Evolutionary conservation across 371 early-diverging fungal species (phyloP).

Genomic region (Circinella umbellata): DNA sequence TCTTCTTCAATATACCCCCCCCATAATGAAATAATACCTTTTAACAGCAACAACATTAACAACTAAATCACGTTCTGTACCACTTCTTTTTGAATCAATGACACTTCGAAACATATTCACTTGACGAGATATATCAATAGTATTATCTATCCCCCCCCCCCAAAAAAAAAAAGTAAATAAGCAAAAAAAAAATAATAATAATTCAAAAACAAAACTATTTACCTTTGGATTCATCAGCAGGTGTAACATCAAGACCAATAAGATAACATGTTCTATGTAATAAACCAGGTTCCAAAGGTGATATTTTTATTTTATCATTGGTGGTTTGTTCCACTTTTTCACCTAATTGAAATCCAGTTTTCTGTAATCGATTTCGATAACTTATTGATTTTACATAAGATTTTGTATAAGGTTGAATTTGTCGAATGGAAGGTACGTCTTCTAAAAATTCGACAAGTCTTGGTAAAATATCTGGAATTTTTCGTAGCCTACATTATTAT

Average conservation of each 20-base stretch:
- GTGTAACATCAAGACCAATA: slow-evolving; percentile 32
- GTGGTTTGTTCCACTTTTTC: slow-evolving; percentile 8
- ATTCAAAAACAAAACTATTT: too few relatives aligned
- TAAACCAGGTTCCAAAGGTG: slow-evolving; percentile 29
- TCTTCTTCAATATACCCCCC: neutral
- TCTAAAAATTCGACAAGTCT: slow-evolving; percentile 32
- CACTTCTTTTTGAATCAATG: slow-evolving; percentile 25
- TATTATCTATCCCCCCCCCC: slow-evolving; percentile 7
- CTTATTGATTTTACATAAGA: neutral
- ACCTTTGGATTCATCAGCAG: neutral
- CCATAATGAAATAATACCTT: slow-evolving; percentile 4
- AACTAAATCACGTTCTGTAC: slow-evolving; percentile 30
- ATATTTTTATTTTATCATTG: neutral
- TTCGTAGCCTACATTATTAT: slow-evolving; percentile 32
- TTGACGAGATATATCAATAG: slow-evolving; percentile 23
- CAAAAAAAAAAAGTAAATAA: too few relatives aligned
- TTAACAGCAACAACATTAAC: slow-evolving; percentile 21
- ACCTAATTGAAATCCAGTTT: slow-evolving; percentile 22
- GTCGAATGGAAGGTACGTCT: slow-evolving; percentile 13
- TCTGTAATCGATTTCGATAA: slow-evolving; percentile 31
- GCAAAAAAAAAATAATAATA: neutral
- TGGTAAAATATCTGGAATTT: slow-evolving; percentile 38
- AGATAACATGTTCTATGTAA: slow-evolving; percentile 31
- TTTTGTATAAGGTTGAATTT: slow-evolving; percentile 32
- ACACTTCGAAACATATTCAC: slow-evolving; percentile 15